Percentiles rank a stretch among this genome's conserved stretches.
Evolutionary conservation across 2,329 filamentous ascomycete species (phyloP).

Genomic region (Claviceps africana): DNA sequence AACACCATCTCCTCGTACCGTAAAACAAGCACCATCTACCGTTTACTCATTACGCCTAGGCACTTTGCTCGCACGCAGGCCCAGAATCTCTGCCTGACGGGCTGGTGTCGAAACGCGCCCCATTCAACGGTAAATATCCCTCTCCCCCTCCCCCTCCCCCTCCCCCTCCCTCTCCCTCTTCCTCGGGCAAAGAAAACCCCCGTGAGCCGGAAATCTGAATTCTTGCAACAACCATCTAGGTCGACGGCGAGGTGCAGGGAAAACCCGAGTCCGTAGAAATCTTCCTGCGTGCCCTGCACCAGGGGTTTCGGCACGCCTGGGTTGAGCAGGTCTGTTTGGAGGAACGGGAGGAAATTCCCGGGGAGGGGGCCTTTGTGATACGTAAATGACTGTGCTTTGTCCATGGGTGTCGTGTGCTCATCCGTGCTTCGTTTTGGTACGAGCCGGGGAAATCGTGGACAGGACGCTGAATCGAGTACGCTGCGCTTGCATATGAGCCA

Average conservation of each 20-base stretch:
- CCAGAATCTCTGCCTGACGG: conserved; percentile 34
- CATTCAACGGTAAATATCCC: conserved; percentile 34
- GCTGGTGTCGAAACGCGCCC: conserved; percentile 47
- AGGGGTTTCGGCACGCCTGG: conserved; percentile 56
- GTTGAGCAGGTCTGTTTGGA: conserved; percentile 63
- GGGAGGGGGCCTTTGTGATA: conserved; percentile 47
- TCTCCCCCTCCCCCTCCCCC: neutral
- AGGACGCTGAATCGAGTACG: too few species aligned
- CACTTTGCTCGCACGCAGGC: conserved; percentile 43
- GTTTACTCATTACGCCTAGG: conserved; percentile 21
- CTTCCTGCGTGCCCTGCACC: conserved; percentile 61
- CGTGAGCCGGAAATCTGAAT: too few species aligned
- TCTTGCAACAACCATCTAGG: conserved; percentile 38
- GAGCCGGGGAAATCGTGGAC: neutral
- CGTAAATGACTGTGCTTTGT: neutral
- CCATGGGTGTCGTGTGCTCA: neutral
- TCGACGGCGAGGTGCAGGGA: conserved; percentile 82
- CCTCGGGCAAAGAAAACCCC: too few species aligned
- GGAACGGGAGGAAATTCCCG: conserved; percentile 49
- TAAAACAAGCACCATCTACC: too few species aligned
- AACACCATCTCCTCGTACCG: too few species aligned
- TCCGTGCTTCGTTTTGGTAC: neutral
- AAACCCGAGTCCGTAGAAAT: conserved; percentile 47
- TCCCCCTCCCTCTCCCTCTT: too few species aligned
- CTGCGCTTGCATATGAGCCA: too few species aligned